phyloP scores from a whole-genome alignment of 2,329 filamentous ascomycete species.

The Penicillium sp. region DNA sequence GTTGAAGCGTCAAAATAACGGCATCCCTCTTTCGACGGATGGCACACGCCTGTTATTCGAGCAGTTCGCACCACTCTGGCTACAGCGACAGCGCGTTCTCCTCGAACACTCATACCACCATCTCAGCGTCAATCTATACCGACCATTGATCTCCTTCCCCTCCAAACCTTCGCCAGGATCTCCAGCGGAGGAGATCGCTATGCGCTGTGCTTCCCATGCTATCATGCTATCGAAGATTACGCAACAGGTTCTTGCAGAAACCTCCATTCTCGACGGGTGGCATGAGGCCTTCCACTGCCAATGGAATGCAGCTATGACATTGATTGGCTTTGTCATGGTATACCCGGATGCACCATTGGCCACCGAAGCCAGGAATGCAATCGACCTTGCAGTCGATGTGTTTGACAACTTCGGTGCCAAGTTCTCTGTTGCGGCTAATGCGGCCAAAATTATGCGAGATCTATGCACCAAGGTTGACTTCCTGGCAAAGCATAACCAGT shows the following conservation, averaged over 20 bases:
- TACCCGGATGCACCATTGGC: constrained; percentile 10
- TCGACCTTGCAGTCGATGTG: no score
- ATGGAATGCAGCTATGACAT: constrained; percentile 34
- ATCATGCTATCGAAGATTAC: constrained; percentile 41
- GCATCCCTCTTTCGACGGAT: constrained; percentile 40
- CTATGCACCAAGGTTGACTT: no score
- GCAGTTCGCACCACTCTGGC: constrained; percentile 39
- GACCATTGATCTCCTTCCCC: constrained; percentile 41
- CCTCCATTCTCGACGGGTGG: constrained; percentile 25
- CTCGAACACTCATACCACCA: constrained; percentile 45
- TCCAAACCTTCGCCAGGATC: constrained; percentile 8
- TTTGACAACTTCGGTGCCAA: no score
- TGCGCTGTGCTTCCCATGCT: constrained; percentile 33
- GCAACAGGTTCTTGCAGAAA: constrained; percentile 31
- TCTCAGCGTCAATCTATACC: constrained; percentile 38
- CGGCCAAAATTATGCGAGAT: no score
- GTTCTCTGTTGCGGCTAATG: no score
- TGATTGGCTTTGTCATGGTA: constrained; percentile 35
- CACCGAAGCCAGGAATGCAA: no score
- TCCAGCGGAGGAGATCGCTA: constrained; percentile 28
- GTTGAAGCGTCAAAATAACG: constrained; percentile 33
- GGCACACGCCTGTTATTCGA: constrained; percentile 35
- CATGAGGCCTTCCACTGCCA: constrained; percentile 29
- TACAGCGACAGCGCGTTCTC: constrained; percentile 44
- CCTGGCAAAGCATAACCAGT: no score